Percentiles rank a stretch among this genome's conserved stretches.
Evolutionary conservation across 495 filamentous ascomycete species (phyloP).

Genomic region (Penicillium simplicissimum): DNA sequence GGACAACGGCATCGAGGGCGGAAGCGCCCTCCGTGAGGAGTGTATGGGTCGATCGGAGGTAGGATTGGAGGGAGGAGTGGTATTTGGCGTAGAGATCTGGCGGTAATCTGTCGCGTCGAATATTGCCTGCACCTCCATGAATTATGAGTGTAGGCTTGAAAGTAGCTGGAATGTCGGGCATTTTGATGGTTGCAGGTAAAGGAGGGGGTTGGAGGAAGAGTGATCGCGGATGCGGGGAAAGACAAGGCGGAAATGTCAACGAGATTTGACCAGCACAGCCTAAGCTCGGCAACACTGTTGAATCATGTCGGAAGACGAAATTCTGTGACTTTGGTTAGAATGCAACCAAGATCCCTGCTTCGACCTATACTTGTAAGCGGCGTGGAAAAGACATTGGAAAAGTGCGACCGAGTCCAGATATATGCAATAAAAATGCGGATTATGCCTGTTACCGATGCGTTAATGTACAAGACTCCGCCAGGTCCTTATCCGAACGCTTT

Average conservation of each 20-base stretch:
- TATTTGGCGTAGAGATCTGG: conserved; percentile 60
- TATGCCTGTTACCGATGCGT: conserved; percentile 41
- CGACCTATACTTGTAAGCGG: background rate
- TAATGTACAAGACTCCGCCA: conserved; percentile 40
- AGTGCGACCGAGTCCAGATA: conserved; percentile 4
- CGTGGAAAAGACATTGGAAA: background rate
- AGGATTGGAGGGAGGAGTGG: conserved; percentile 62
- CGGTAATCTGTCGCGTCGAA: conserved; percentile 67
- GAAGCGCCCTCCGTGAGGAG: conserved; percentile 46
- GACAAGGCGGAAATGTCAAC: conserved; percentile 6
- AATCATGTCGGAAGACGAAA: background rate
- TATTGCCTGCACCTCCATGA: conserved; percentile 86
- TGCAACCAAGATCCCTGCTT: background rate
- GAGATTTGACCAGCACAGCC: background rate
- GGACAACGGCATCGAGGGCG: conserved; percentile 71
- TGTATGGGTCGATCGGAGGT: conserved; percentile 49
- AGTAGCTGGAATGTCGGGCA: conserved; percentile 12
- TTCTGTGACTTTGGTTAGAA: background rate
- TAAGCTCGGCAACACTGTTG: background rate
- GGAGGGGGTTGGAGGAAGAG: background rate
- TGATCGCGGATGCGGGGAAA: conserved; percentile 12
- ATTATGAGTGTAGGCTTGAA: conserved; percentile 73
- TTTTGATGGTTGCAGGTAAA: conserved; percentile 6
- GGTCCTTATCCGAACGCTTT: conserved; percentile 23
- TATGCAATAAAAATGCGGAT: conserved; percentile 32